Base-by-base conservation (phyloP, 805 yeast species). In the Pichia heedii region DNA sequence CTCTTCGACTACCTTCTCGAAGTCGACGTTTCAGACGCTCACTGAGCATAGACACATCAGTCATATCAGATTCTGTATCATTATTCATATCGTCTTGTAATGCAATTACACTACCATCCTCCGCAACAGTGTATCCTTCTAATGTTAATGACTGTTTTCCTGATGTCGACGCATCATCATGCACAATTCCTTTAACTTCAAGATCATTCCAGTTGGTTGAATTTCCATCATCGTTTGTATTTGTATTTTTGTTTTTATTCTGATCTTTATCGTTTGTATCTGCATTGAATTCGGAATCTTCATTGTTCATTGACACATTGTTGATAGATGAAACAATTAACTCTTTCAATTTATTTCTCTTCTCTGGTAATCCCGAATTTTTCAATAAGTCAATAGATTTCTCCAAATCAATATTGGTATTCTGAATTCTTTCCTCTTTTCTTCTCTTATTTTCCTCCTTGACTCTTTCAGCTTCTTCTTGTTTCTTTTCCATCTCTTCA, bases 321-420 rank as follows among this genome's bases (percentile, higher is more conserved):
- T 93, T 70, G 54, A 86, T 77, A 54, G 95, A 70, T 0, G 95
- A 94, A 4, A 87, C 76, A 2, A 85, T 68, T 1, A 93, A 77
- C 49, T 88, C 93, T 6, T 85, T 79, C 48, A 79, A 77, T 5
- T 46, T 26, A 27, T 39, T 42, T 21, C 52, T 33, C 32, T 39
- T 44, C 20, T 46, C 48, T 15, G 79, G 65, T 11, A 93, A 84
- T 1, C 90, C 95, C 0, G 93, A 85, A 16, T 89, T 88, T 56
- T 88, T 82, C 55, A 93, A 73, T 56, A 84, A 86, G 59, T 88
- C 95, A 45, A 93, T 70, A 39, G 93, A 68, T 30, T 82, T 76
- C 60, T 93, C 98, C 84, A 93, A 87, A 35, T 87, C 83, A 39
- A 62, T 54, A 29, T 45, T 56, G 6, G 50, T 38, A 24, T 47